Base-by-base conservation (phyloP, 1,284 basidiomycete genomes). In the Phlebopus sp. region DNA sequence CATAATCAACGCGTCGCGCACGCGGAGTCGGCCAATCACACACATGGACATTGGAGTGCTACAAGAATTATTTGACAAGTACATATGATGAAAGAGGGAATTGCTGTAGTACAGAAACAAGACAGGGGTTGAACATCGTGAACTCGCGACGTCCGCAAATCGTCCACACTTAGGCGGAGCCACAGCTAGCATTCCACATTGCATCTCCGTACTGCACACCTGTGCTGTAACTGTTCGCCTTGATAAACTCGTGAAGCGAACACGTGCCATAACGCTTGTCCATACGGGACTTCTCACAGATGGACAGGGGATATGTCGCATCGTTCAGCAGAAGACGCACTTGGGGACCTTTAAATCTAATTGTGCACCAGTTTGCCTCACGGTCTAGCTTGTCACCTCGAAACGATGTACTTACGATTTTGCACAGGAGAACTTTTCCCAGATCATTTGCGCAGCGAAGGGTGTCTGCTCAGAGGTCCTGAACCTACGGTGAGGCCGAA, bases 361-460 rank as follows among this genome's bases (percentile, higher is more conserved):
- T 19, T 4, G 17, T 21, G 40, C 39, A 19, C 45, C 37, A 39
- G 36, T 23, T 23, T 23, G 6, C n/a, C n/a, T n/a, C 25, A 45
- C 46, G 38, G 31, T 14, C n/a, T 37, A 46, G 40, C 21, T 23
- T 3, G 37, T 21, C 27, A 40, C n/a, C 17, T 6, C 23, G 15
- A 8, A 45, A 45, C 10, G 21, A 17, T 19, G 30, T 17, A 57
- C 56, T 40, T 43, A 65, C 52, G 62, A 65, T 15, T 51, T 55
- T 14, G 55, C 35, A 58, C 71, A 75, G 9, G 56, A 57, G 53
- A 72, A 68, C 52, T 66, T 69, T 57, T 74, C 69, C 67, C 69
- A 75, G 48, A 69, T 57, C 72, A 73, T 73, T 56, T 70, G 66
- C 30, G 71, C 69, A 11, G 53, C 69, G 54, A 73, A 73, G 23